Evolutionary conservation across 2,329 filamentous ascomycete genomes (phyloP), one percentile per base, ranked within the genome.

Genomic region (Hortaea werneckii): DNA sequence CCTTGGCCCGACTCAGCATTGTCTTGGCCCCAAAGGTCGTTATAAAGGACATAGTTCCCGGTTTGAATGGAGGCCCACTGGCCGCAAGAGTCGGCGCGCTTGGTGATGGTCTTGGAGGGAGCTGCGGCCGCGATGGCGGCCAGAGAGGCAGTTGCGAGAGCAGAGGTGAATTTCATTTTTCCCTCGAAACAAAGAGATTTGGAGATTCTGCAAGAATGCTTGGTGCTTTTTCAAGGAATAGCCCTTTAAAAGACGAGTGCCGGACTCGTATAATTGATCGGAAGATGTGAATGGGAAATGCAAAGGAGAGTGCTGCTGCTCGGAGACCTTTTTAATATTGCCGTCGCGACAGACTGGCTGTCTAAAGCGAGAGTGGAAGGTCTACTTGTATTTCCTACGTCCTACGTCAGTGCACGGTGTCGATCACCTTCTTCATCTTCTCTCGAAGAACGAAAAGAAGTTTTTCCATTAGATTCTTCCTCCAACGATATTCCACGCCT

Each of bases 21-120:
- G 30, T 40, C 54, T 37, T 58, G 47, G 50, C 68, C 70, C 71
- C 71, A 75, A 29, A 72, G 65, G 59, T 72, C 65, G 51, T 63
- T 55, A 51, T 67, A 59, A 52, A 67, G 45, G 37, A 62, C 65
- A 59, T 59, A 67, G 35, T 53, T 51, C 37, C 60, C 62, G 5
- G 58, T 58, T 12, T 50, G 40, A 32, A 56, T 49, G 46, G 42
- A 54, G 51, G 54, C 57, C 42, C 53, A 62, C 50, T 63, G 59
- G 30, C 54, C 59, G 49, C 60, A 63, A 40, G 50, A 52, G 26
- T 47, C 41, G 41, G 52, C 53, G 28, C 52, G 47, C 50, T 56
- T 53, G 29, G 44, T 41, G 35, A 50, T 29, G 43, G 43, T 49
- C 26, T 28, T 30, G 45, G 49, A 43, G 13, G 56, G 49, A 8